phyloP scores from a whole-genome alignment of 1,284 basidiomycete species.

The Rhodofomes roseus region DNA sequence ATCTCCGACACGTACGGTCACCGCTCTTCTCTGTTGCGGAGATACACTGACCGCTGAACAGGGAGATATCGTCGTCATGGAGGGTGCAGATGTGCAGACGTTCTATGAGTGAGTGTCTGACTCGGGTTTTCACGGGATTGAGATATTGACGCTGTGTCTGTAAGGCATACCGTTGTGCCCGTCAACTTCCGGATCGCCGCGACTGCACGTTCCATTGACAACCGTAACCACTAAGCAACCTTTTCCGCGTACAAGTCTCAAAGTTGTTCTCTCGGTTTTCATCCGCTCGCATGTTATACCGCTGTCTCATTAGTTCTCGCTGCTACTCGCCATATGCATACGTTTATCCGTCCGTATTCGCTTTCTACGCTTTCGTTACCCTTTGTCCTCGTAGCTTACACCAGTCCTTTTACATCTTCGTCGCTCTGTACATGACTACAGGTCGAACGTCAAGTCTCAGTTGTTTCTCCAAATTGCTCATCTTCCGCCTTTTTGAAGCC shows the following conservation, averaged over 20 bases:
- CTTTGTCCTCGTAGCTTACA: neutral
- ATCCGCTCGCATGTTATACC: too few species aligned
- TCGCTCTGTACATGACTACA: too few species aligned
- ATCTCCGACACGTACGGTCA: constrained; percentile 63
- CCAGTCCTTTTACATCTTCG: neutral
- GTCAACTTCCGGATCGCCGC: constrained; percentile 51
- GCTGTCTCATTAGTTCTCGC: neutral
- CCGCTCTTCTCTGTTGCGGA: neutral
- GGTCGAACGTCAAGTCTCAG: too few species aligned
- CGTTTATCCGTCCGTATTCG: neutral
- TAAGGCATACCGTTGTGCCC: constrained; percentile 47
- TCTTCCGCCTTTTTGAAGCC: constrained; percentile 55
- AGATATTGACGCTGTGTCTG: neutral
- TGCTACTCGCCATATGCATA: neutral
- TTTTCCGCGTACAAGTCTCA: neutral
- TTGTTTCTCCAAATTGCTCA: too few species aligned
- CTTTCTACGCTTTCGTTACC: neutral
- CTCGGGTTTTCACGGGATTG: neutral
- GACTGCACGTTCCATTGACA: constrained; percentile 45
- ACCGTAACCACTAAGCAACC: neutral
- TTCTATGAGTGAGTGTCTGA: constrained; percentile 57
- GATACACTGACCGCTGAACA: constrained; percentile 22
- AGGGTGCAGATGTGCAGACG: constrained; percentile 60
- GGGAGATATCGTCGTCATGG: constrained; percentile 78
- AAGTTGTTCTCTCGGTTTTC: too few species aligned